Evolutionary conservation across 176 grass and related monocot genomes (phyloP), one percentile per base, ranked within the genome.

Genomic region (Bolboschoenus planiculmis): DNA sequence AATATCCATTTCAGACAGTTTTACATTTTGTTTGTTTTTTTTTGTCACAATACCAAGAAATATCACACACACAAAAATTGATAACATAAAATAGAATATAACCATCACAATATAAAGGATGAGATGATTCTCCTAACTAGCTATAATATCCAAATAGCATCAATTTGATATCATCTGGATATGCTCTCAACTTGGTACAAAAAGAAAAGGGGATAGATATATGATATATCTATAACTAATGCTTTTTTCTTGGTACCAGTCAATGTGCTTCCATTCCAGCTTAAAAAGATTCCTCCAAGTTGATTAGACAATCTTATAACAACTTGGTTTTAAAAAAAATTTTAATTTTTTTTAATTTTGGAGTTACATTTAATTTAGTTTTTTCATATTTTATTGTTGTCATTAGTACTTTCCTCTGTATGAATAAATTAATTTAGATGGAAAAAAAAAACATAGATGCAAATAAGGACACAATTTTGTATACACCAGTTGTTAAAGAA

Each of bases 161-260:
- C 80, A 50, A 18, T 82, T n/a, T 20, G 34, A 82, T 82, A 82
- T 82, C 40, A 5, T 46, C 40, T 66, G 58, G 80, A 66, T 82
- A 82, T 82, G 79, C 79, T 66, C 60, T 65, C 56, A 63, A 82
- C 60, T 82, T 59, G 57, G 27, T 82, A 82, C 50, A n/a, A 65
- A 82, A 82, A 81, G 18, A 42, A 43, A 33, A 53, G 36, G 26
- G 42, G 47, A 13, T 50, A 14, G 15, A 50, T 18, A 53, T 16
- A 48, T 44, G 46, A 10, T n/a, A n/a, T n/a, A n/a, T n/a, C n/a
- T n/a, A 60, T 81, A 47, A 81, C 24, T 11, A 51, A 81, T 82
- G 80, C 24, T 82, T 82, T 81, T 66, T 82, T 42, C 37, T n/a
- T 43, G 80, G 37, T 64, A 82, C 80, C 80, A 82, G 80, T 66